A percentile compares a stretch with the other conserved stretches of the same genome.
phyloP scores from a whole-genome alignment of 306 rosid genomes.

The Quercus alba region DNA sequence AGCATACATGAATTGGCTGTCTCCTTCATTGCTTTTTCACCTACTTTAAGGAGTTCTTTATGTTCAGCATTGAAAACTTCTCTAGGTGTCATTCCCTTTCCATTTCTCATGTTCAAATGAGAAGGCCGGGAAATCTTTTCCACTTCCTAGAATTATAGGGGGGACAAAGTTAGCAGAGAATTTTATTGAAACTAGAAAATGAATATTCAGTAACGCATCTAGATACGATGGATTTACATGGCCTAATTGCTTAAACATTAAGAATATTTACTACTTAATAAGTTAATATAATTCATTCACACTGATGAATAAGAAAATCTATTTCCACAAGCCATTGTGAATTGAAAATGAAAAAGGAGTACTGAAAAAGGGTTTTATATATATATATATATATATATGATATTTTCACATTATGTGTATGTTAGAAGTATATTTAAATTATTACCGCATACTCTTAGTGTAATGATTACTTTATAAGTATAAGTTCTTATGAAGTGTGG shows the following conservation, averaged over 20 bases:
- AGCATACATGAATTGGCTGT: constrained; percentile 16
- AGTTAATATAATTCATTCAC: too few relatives aligned
- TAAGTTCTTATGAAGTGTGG: too few relatives aligned
- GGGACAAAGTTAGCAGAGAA: not conserved
- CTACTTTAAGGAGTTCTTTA: not conserved
- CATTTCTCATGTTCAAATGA: not conserved
- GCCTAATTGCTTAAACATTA: too few relatives aligned
- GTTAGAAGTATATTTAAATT: too few relatives aligned
- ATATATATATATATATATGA: too few relatives aligned
- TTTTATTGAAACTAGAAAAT: too few relatives aligned
- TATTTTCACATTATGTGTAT: too few relatives aligned
- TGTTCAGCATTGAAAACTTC: not conserved
- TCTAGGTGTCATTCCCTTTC: not conserved
- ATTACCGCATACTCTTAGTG: too few relatives aligned
- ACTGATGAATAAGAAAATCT: too few relatives aligned
- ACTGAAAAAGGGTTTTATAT: not conserved
- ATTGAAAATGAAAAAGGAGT: not conserved
- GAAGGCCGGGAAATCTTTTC: not conserved
- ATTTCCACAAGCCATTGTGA: too few relatives aligned
- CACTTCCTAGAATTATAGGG: not conserved
- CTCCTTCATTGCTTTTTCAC: not conserved
- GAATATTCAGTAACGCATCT: not conserved
- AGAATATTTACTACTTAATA: too few relatives aligned
- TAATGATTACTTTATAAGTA: fast-evolving
- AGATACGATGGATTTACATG: not conserved